These are phyloP conservation scores for Potentilla sterilis DNA, from an alignment of 306 rosid species.

Conservation along the genomic window DNA sequence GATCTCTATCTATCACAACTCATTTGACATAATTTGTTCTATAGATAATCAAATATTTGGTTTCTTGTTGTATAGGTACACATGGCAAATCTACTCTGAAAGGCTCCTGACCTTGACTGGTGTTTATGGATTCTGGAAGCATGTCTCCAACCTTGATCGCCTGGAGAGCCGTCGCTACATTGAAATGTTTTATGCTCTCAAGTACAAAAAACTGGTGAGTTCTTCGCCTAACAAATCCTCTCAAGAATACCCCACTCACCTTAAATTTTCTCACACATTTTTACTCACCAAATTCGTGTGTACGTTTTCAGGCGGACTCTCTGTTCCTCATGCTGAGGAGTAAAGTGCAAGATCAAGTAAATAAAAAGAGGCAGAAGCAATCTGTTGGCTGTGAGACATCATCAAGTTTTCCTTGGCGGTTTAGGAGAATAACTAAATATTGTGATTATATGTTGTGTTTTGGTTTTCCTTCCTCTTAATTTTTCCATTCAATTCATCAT, in stretches of 20 bases:
- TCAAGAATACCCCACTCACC: neutral
- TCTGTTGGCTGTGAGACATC: slow-evolving; percentile 34
- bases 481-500: slow-evolving; percentile 19
- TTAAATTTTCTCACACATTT: neutral
- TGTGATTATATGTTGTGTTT: slow-evolving; percentile 34
- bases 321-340: slow-evolving; percentile 77
- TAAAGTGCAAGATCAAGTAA: slow-evolving; percentile 27
- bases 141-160: slow-evolving; percentile 94
- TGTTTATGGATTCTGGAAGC: slow-evolving; percentile 98
- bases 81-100: slow-evolving; percentile 95
- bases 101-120: slow-evolving; percentile 94
- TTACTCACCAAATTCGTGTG: neutral
- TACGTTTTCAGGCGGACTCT: slow-evolving; percentile 53
- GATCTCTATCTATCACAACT: neutral
- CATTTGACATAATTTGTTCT: neutral
- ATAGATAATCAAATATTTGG: neutral
- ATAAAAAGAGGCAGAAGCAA: slow-evolving; percentile 39
- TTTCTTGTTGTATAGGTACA: slow-evolving; percentile 51
- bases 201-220: slow-evolving; percentile 86
- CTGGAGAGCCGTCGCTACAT: slow-evolving; percentile 92
- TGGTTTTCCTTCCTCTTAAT: neutral
- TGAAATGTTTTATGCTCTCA: slow-evolving; percentile 98
- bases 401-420: neutral
- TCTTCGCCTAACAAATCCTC: neutral
- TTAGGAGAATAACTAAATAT: slow-evolving; percentile 37